Conservation (phyloP, 495 filamentous ascomycete species). For the Annulohypoxylon maeteangense region DNA sequence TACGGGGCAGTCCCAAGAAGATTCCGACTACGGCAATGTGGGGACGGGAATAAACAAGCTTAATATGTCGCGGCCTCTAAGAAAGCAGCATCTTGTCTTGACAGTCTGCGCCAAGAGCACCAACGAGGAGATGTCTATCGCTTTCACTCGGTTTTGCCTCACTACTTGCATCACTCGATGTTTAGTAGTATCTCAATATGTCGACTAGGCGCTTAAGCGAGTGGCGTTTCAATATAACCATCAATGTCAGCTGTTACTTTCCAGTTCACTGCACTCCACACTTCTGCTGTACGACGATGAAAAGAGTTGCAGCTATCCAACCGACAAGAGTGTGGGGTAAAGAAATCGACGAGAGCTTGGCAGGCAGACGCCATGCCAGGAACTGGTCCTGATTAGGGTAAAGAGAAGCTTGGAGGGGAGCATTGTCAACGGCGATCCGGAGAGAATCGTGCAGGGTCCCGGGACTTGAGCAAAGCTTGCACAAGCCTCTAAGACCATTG, state of each 20-base stretch:
- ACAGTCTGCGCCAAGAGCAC: constrained; percentile 42
- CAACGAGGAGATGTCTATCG: constrained; percentile 33
- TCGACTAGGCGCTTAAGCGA: constrained; percentile 49
- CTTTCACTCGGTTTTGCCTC: constrained; percentile 48
- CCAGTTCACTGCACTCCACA: constrained; percentile 49
- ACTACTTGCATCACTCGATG: constrained; percentile 41
- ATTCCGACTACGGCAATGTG: constrained; percentile 33
- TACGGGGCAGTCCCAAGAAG: constrained; percentile 27
- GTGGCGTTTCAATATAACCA: constrained; percentile 48
- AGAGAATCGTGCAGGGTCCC: constrained; percentile 44
- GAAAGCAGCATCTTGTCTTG: constrained; percentile 26
- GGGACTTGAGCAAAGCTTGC: constrained; percentile 42
- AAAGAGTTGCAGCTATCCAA: constrained; percentile 43
- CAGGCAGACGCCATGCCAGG: constrained; percentile 38
- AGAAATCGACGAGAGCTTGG: constrained; percentile 42
- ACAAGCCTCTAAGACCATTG: constrained; percentile 38
- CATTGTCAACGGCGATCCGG: constrained; percentile 46
- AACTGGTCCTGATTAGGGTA: constrained; percentile 41
- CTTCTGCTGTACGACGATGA: constrained; percentile 47
- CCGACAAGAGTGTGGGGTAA: constrained; percentile 48
- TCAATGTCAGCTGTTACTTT: constrained; percentile 45
- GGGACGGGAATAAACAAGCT: constrained; percentile 42
- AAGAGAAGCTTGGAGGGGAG: constrained; percentile 27
- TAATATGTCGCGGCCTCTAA: constrained; percentile 42
- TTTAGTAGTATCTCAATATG: constrained; percentile 36